These are phyloP conservation scores for Nicotiana attenuata DNA, from an alignment of 257 asterid species.

Conservation along the genomic window DNA sequence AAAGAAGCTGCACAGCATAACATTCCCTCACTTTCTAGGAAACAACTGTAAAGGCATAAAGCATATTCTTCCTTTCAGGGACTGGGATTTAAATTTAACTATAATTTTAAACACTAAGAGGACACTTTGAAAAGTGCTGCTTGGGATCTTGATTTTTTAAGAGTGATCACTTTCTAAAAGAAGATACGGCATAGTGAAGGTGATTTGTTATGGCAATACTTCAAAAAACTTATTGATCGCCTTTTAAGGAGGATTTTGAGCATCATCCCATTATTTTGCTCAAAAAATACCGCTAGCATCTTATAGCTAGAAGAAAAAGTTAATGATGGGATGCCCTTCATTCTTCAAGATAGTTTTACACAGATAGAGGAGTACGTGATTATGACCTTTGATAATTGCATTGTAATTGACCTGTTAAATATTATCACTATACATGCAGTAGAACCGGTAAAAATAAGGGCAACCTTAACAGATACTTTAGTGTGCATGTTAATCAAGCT, in stretches of 20 bases:
- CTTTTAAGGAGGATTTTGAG: background rate
- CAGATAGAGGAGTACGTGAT: background rate
- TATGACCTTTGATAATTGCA: constrained; percentile 1
- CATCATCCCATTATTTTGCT: background rate
- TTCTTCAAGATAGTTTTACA: background rate
- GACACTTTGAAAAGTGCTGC: background rate
- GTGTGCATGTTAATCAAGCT: background rate
- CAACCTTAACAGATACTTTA: background rate
- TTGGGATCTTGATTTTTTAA: background rate
- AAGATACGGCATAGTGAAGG: background rate
- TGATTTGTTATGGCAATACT: background rate
- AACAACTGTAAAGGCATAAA: background rate
- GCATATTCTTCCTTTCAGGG: background rate
- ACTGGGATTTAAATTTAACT: background rate
- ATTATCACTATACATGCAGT: background rate
- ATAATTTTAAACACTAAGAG: background rate
- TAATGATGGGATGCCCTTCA: background rate
- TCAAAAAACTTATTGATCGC: background rate
- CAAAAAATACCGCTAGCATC: background rate
- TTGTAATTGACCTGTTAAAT: background rate
- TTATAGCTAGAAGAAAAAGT: background rate
- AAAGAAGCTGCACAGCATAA: background rate
- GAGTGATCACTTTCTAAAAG: background rate
- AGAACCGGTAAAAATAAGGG: background rate
- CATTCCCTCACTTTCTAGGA: background rate